Base-by-base conservation (phyloP, 805 yeast genomes). In the Wickerhamomyces ciferrii region DNA sequence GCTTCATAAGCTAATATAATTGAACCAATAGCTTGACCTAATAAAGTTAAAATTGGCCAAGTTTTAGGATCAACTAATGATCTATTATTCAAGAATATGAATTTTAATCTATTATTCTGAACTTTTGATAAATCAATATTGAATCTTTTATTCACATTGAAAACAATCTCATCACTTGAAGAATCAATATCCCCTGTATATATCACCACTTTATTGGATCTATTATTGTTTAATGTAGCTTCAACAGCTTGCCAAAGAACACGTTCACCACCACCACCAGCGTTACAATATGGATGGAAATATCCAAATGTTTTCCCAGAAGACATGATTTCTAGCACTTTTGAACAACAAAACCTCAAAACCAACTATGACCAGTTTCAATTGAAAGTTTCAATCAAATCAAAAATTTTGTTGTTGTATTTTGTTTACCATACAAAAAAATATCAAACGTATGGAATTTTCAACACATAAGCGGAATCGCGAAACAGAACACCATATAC, bases 261-360 rank as follows among this genome's bases (percentile, higher is more conserved):
- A 47, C 92, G 79, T 62, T 94, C 99, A 21, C 99, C 99, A 27
- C 99, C 99, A 18, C 99, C 99, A 41, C 96, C 96, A 36, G 96
- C 95, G 61, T 87, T 87, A 52, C 97, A 90, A 56, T 84, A 87
- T 0, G 99, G 99, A 66, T 94, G 99, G 70, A 94, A 90, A 59
- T 86, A 91, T 6, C 98, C 99, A 61, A 71, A 84, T 11, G 88
- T 63, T 35, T 48, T 51, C 41, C 32, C 23, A 9, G n/a, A 32
- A 31, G 23, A 17, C 42, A 37, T 37, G 17, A 20, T 14, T 4
- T 5, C 5, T 18, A 4, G 15, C 8, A 15, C 35, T 31, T 31
- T 27, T 27, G 31, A 27, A 27, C 13, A 27, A 6, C 8, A 23
- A 23, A 23, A 23, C 8, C 25, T 6, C 8, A 23, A 23, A 8